Evolutionary conservation across 2,329 filamentous ascomycete species (phyloP).

Genomic region (Monilinia vaccinii-corymbosi): DNA sequence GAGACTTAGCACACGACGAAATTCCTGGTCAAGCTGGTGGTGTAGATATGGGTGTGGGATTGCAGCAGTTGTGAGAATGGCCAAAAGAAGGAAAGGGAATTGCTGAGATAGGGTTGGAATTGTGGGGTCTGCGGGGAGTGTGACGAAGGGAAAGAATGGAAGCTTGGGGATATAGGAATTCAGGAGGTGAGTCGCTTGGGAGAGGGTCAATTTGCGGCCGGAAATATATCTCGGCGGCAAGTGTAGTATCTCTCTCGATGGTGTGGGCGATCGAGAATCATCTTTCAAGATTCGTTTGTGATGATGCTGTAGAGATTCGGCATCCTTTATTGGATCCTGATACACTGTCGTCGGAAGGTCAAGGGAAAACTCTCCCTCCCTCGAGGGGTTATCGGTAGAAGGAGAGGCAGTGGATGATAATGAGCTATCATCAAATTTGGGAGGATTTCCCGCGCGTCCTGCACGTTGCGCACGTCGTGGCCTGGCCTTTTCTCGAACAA

Average conservation of each 20-base stretch:
- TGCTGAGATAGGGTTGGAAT: slow-evolving; percentile 20
- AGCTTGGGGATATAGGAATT: slow-evolving; percentile 13
- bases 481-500: slow-evolving; percentile 25
- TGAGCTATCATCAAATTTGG: not conserved
- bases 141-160: slow-evolving; percentile 25
- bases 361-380: slow-evolving; percentile 20
- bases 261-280: not conserved
- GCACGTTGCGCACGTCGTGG: slow-evolving; percentile 20
- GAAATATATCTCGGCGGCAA: slow-evolving; percentile 12
- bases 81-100: slow-evolving; percentile 25
- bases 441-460: not conserved
- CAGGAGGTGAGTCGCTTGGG: slow-evolving; percentile 22
- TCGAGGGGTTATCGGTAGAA: not conserved
- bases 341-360: slow-evolving; percentile 18
- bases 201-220: slow-evolving; percentile 18
- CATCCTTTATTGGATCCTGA: slow-evolving; percentile 17
- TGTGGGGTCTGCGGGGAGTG: slow-evolving; percentile 18
- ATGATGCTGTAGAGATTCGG: slow-evolving; percentile 17
- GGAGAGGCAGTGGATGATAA: not conserved
- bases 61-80: slow-evolving; percentile 23
- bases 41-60: slow-evolving; percentile 19
- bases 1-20: slow-evolving; percentile 22
- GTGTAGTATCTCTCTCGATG: not conserved
- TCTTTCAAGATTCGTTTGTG: slow-evolving; percentile 21
- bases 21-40: slow-evolving; percentile 26